Conservation (phyloP, 192 early-diverging fungal genomes). For the Oehlia diaphana region DNA sequence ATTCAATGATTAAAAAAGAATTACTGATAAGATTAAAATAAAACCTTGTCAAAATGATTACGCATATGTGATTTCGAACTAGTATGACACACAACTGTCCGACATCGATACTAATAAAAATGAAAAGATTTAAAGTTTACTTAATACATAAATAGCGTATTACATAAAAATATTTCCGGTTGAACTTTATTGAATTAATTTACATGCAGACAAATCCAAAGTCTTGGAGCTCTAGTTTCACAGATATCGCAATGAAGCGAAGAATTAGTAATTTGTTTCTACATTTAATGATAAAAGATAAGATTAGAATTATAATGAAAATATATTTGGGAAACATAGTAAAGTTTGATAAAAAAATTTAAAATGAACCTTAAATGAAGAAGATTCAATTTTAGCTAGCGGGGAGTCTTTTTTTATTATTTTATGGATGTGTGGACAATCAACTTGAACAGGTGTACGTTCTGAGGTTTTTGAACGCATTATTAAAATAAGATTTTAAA, state of each 20-base stretch:
- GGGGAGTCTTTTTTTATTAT: neutral
- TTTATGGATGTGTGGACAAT: conserved; percentile 4
- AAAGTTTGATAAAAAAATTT: neutral
- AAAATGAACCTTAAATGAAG: conserved; percentile 10
- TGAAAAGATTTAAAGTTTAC: neutral
- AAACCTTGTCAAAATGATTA: conserved; percentile 39
- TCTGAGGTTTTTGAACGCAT: conserved; percentile 6
- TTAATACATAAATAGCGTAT: neutral
- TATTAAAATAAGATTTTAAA: neutral
- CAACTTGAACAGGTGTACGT: neutral
- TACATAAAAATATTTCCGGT: neutral
- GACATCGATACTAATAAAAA: neutral
- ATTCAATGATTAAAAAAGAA: neutral
- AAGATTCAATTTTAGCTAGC: conserved; percentile 2
- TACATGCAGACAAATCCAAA: conserved; percentile 48
- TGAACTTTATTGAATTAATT: neutral
- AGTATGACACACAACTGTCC: neutral
- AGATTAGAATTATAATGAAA: neutral
- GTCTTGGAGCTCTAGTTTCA: conserved; percentile 34
- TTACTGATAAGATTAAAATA: neutral
- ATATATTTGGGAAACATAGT: neutral
- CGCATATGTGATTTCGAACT: conserved; percentile 35
- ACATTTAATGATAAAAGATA: neutral
- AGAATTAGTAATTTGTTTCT: conserved; percentile 21
- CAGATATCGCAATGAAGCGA: conserved; percentile 39